Conservation (phyloP, 202 grass and related monocot species). For the Miscanthus sacchariflorus region DNA sequence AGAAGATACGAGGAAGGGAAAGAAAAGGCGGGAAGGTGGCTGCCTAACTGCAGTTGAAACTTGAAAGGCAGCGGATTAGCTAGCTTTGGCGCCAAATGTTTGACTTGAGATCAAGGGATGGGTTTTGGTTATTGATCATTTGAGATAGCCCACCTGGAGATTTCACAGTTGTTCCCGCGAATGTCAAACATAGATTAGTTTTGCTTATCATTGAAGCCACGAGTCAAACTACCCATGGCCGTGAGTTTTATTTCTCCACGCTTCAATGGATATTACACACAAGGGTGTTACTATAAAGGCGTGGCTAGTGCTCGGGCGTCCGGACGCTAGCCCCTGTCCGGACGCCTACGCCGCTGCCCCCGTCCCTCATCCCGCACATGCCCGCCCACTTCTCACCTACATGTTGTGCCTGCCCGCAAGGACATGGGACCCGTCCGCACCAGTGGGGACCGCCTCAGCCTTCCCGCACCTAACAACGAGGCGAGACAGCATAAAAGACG, state of each 20-base stretch:
- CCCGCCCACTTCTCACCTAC: no score
- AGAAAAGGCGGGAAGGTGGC: slow-evolving; percentile 47
- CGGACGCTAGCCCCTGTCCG: no score
- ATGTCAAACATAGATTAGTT: neutral
- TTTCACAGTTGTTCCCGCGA: neutral
- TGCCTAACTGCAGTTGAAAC: slow-evolving; percentile 60
- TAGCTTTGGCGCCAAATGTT: slow-evolving; percentile 56
- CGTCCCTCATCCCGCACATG: no score
- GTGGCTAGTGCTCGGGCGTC: no score
- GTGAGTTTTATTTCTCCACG: neutral
- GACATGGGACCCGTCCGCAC: no score
- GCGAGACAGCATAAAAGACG: no score
- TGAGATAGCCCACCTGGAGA: slow-evolving; percentile 7
- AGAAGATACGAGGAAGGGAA: slow-evolving; percentile 43
- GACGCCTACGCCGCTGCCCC: no score
- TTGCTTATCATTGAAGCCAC: slow-evolving; percentile 15
- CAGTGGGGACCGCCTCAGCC: no score
- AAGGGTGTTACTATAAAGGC: no score
- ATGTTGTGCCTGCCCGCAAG: no score
- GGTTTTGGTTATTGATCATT: neutral
- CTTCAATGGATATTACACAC: no score
- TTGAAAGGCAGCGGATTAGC: slow-evolving; percentile 9
- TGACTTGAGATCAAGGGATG: slow-evolving; percentile 38
- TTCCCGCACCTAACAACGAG: no score
- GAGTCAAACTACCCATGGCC: neutral